A percentile compares a stretch with the other conserved stretches of the same genome.
Conservation (phyloP, 2,329 filamentous ascomycete genomes). For the Podosphaera xanthii region DNA sequence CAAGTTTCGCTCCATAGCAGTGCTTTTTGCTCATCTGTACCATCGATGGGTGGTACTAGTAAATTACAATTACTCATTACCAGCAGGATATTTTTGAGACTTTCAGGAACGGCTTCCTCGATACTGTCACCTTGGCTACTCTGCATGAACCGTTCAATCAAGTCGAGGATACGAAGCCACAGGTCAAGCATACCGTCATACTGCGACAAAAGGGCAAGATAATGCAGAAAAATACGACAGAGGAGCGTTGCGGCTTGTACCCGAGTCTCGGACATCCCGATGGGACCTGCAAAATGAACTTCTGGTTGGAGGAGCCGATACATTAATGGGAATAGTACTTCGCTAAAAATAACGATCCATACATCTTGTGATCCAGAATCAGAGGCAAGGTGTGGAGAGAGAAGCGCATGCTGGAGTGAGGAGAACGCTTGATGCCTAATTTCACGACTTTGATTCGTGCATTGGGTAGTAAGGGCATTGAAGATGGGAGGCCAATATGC, state of each 20-base stretch:
- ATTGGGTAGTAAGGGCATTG: conserved; percentile 67
- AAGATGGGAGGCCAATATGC: conserved; percentile 96
- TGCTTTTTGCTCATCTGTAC: conserved; percentile 28
- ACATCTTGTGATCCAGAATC: conserved; percentile 60
- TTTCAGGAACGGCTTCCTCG: conserved; percentile 87
- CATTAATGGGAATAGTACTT: conserved; percentile 84
- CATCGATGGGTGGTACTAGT: conserved; percentile 33
- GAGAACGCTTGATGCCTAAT: conserved; percentile 76
- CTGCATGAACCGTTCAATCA: conserved; percentile 92
- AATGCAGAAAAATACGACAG: conserved; percentile 90
- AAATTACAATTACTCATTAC: conserved; percentile 86
- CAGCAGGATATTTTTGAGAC: conserved; percentile 82
- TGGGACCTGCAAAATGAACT: conserved; percentile 71
- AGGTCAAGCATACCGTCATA: conserved; percentile 79
- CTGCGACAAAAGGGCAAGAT: conserved; percentile 61
- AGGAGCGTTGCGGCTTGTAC: conserved; percentile 78
- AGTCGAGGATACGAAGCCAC: conserved; percentile 78
- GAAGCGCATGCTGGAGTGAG: conserved; percentile 61
- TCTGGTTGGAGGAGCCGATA: conserved; percentile 76
- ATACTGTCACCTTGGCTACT: conserved; percentile 78
- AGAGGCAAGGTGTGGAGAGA: conserved; percentile 64
- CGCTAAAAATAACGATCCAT: conserved; percentile 86
- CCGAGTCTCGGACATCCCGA: conserved; percentile 87
- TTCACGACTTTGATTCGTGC: conserved; percentile 81
- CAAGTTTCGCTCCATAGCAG: conserved; percentile 38